Conservation (phyloP, 371 early-diverging fungal genomes). For the Mucor indicus region DNA sequence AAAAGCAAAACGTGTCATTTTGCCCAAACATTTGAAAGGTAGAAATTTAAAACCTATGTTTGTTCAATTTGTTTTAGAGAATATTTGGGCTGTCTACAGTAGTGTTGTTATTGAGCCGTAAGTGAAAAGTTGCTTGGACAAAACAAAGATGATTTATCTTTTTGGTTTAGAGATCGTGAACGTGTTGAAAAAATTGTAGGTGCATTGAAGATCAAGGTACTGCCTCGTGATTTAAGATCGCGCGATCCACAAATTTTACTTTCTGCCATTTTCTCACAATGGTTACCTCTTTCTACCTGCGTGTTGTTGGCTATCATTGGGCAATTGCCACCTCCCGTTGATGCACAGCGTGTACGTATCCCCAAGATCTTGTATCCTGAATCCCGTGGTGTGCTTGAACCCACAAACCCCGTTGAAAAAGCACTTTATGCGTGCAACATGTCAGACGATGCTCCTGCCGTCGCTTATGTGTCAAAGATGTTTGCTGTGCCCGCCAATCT, state of each 20-base stretch:
- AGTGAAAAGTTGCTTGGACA: constrained; percentile 19
- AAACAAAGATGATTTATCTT: too few relatives aligned
- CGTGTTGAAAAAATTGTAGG: constrained; percentile 91
- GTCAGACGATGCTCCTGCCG: constrained; percentile 53
- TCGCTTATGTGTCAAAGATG: constrained; percentile 93
- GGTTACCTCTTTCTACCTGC: constrained; percentile 80
- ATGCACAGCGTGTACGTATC: constrained; percentile 79
- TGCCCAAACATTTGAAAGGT: constrained; percentile 82
- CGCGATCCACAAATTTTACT: constrained; percentile 80
- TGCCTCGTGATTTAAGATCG: constrained; percentile 83
- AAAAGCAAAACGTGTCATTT: constrained; percentile 87
- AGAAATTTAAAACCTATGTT: constrained; percentile 87
- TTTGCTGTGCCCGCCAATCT: constrained; percentile 75
- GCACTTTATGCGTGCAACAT: constrained; percentile 62
- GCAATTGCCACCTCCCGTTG: constrained; percentile 82
- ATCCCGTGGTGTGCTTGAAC: constrained; percentile 40
- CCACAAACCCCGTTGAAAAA: constrained; percentile 55
- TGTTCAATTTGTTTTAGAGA: constrained; percentile 93
- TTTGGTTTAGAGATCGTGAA: constrained; percentile 63
- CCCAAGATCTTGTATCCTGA: constrained; percentile 76
- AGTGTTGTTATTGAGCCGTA: constrained; percentile 70
- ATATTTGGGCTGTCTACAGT: constrained; percentile 95
- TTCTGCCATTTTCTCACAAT: constrained; percentile 77
- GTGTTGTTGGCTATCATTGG: constrained; percentile 82
- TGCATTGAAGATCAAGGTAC: constrained; percentile 80